A percentile compares a stretch with the other conserved stretches of the same genome.
Evolutionary conservation across 139 green algal species (phyloP).

Genomic region (Parachlorella kessleri): DNA sequence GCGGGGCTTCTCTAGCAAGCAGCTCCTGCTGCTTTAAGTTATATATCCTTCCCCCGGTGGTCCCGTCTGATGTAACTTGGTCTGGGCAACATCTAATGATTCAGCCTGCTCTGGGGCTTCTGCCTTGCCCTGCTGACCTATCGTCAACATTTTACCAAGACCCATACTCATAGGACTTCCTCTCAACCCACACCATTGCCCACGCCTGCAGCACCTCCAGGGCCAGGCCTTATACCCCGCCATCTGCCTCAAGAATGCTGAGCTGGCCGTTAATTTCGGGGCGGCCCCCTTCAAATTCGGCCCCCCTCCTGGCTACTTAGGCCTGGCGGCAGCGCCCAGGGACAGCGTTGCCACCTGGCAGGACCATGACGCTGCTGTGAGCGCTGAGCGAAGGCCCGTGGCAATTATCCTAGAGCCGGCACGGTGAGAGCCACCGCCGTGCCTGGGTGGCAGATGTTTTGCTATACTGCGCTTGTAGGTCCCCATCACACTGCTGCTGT

Average conservation of each 20-base stretch:
- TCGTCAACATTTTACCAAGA: too few relatives aligned
- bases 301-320: constrained; percentile 41
- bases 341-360: constrained; percentile 20
- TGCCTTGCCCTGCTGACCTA: too few relatives aligned
- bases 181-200: not conserved
- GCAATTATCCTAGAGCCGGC: constrained; percentile 83
- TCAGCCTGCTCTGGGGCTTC: too few relatives aligned
- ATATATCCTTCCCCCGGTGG: too few relatives aligned
- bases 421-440: not conserved
- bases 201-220: constrained; percentile 32
- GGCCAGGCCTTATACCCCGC: constrained; percentile 69
- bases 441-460: too few relatives aligned
- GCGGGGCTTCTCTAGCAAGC: too few relatives aligned
- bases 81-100: too few relatives aligned
- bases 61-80: too few relatives aligned
- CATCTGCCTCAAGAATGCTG: constrained; percentile 80
- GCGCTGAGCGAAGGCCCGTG: constrained; percentile 44
- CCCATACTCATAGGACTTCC: too few relatives aligned
- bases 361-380: not conserved
- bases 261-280: constrained; percentile 74
- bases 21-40: too few relatives aligned
- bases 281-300: constrained; percentile 35
- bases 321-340: constrained; percentile 29
- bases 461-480: too few relatives aligned
- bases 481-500: too few relatives aligned